Evolutionary conservation across 1,284 basidiomycete genomes (phyloP).

Genomic region (Microbotryomycetes sp.): DNA sequence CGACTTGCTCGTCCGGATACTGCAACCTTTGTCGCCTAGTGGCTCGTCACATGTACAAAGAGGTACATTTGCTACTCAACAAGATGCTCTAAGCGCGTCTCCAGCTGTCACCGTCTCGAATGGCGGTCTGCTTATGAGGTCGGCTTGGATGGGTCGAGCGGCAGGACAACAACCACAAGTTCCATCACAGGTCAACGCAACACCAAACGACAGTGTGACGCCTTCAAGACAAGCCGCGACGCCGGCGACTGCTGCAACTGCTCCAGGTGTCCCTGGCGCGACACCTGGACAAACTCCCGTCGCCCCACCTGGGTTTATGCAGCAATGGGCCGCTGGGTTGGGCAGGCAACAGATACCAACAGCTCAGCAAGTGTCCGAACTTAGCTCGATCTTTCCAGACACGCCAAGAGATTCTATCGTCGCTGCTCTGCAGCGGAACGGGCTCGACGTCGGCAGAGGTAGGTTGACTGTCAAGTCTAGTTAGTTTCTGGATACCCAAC

Average conservation of each 20-base stretch:
- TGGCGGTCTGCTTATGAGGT: not conserved
- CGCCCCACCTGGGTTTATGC: not conserved
- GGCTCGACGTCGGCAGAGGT: conserved; percentile 7
- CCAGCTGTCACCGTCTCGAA: not conserved
- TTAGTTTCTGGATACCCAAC: not conserved
- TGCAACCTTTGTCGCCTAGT: conserved; percentile 58
- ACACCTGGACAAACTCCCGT: not conserved
- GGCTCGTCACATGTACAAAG: conserved; percentile 51
- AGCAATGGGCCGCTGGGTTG: not conserved
- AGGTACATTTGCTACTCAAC: conserved; percentile 45
- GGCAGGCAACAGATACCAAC: not conserved
- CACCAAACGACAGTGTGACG: not conserved
- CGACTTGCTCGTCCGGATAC: conserved; percentile 48
- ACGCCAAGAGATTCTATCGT: conserved; percentile 11
- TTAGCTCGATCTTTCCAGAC: conserved; percentile 22
- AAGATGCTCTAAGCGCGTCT: not conserved
- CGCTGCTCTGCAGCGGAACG: conserved; percentile 14
- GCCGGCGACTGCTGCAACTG: not conserved
- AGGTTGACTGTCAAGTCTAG: not conserved
- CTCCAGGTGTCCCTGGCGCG: not conserved
- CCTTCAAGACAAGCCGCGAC: not conserved
- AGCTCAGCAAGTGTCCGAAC: conserved; percentile 19
- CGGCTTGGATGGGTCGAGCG: conserved; percentile 13
- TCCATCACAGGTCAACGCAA: not conserved
- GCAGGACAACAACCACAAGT: conserved; percentile 1